Evolutionary conservation across 108 stramenopile species (phyloP), one percentile per base, ranked within the genome.

Genomic region (Conticribra guillardii): DNA sequence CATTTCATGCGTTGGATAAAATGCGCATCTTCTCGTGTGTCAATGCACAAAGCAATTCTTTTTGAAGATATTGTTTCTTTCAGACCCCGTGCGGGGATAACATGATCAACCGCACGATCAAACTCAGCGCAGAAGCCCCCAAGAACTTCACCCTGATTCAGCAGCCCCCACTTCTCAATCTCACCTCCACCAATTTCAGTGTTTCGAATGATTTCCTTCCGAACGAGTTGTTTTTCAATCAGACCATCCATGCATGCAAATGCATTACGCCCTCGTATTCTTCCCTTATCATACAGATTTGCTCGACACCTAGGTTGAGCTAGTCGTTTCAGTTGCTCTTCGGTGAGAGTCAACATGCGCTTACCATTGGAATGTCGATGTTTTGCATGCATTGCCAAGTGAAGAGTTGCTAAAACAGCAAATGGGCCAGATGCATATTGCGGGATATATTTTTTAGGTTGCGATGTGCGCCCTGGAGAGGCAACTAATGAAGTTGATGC

Each of bases 341-440:
- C 81, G 0, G 76, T 69, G 22, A 85, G 81, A 23, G 73, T 71
- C 32, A 82, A 60, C 8, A 67, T 50, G 7, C 74, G 60, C 27
- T 60, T 31, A 9, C 74, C 69, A 14, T 73, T 70, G 31, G 73
- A 59, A 37, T 41, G 26, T 18, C 27, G 24, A 28, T 71, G 69
- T 30, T 37, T 63, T 21, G 62, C 60, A 64, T 74, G 62, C 67
- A 67, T 73, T 7, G 73, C 73, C 30, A 50, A 18, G 59, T 73
- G 73, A 8, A 85, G 69, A 21, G 84, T 50, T 44, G 71, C 76
- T 16, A 85, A 45, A 15, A 85, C 79, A 28, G 81, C 61, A 54
- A 69, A 85, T 32, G 84, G 84, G 19, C 80, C 84, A 47, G 81
- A 82, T 45, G 64, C 64, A 51, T 82, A 85, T 82, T 82, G 71